Percentiles rank a stretch among this genome's conserved stretches.
phyloP scores from a whole-genome alignment of 371 early-diverging fungal genomes.

The Rhizopus arrhizus region DNA sequence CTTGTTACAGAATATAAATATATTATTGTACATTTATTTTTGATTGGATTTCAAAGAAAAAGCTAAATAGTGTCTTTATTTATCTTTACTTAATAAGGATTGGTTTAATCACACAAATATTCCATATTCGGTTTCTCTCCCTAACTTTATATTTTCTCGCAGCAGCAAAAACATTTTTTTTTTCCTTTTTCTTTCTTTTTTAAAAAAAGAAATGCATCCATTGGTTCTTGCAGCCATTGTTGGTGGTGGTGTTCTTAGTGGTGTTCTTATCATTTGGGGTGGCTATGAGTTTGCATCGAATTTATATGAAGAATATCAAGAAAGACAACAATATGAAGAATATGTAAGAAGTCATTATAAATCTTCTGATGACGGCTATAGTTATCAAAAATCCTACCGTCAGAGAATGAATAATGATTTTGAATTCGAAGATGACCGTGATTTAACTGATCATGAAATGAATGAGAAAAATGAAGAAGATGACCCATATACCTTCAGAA shows the following conservation, averaged over 20 bases:
- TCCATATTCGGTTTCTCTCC: too few species aligned
- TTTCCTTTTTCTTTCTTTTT: constrained; percentile 1
- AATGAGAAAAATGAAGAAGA: not conserved
- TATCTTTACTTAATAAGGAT: too few species aligned
- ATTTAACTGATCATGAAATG: not conserved
- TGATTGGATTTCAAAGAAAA: too few species aligned
- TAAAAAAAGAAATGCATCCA: not conserved
- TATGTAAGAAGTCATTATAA: not conserved
- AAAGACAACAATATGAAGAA: not conserved
- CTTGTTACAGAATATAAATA: too few species aligned
- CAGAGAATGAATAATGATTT: not conserved
- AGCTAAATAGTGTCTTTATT: too few species aligned
- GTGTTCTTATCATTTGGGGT: not conserved
- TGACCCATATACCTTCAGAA: not conserved
- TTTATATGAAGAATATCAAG: not conserved
- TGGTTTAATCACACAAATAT: too few species aligned
- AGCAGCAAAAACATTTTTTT: not conserved
- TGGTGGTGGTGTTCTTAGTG: not conserved
- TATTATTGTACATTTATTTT: too few species aligned
- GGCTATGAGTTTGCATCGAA: not conserved
- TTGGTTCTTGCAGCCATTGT: not conserved
- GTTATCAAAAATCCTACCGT: too few species aligned
- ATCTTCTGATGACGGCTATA: not conserved
- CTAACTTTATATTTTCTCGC: too few species aligned
- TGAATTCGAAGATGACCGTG: not conserved